Evolutionary conservation across 1,284 basidiomycete genomes (phyloP).

Genomic region (Phellopilus nigrolimitatus): DNA sequence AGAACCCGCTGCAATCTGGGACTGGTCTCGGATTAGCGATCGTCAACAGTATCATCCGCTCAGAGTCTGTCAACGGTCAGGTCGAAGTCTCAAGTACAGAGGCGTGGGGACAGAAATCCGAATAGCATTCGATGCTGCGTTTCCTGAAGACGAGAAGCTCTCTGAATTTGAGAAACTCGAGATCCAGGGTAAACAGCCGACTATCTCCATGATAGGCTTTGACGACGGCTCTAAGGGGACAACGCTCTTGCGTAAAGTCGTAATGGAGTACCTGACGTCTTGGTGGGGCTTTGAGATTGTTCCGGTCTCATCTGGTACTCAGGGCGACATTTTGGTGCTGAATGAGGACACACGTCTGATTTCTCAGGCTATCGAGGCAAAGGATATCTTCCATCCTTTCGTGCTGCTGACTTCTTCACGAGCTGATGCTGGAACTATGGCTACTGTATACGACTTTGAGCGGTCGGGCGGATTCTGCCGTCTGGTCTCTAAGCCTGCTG

Average conservation of each 20-base stretch:
- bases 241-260: slow-evolving; percentile 58
- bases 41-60: slow-evolving; percentile 88
- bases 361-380: slow-evolving; percentile 49
- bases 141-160: slow-evolving; percentile 41
- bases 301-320: slow-evolving; percentile 33
- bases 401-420: slow-evolving; percentile 71
- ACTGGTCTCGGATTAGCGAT: slow-evolving; percentile 97
- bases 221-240: slow-evolving; percentile 62
- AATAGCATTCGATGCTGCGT: slow-evolving; percentile 78
- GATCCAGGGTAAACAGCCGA: slow-evolving; percentile 41
- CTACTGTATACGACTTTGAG: slow-evolving; percentile 65
- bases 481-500: slow-evolving; percentile 85
- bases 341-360: slow-evolving; percentile 75
- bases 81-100: slow-evolving; percentile 87
- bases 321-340: slow-evolving; percentile 76
- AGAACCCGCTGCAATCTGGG: slow-evolving; percentile 86
- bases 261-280: slow-evolving; percentile 61
- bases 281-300: slow-evolving; percentile 77
- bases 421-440: slow-evolving; percentile 60
- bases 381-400: slow-evolving; percentile 60
- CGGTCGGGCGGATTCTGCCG: slow-evolving; percentile 83
- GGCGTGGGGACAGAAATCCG: slow-evolving; percentile 92
- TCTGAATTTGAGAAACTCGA: slow-evolving; percentile 43
- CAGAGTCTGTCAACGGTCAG: slow-evolving; percentile 83
- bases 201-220: slow-evolving; percentile 74